Conservation (phyloP, 148 eudicot genomes). For the Chenopodium album region DNA sequence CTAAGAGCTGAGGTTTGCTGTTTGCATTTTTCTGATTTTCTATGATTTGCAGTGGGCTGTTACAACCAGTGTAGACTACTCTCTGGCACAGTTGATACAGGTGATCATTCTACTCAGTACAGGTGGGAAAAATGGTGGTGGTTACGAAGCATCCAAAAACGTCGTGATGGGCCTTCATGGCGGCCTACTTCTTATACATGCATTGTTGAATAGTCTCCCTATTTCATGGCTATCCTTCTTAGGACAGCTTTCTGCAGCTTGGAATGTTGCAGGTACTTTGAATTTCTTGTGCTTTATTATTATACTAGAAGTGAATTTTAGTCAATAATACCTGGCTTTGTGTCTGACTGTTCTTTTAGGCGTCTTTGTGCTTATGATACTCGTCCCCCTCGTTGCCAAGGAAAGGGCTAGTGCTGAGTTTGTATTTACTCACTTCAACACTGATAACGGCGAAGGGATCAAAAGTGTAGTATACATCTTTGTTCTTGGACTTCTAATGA, state of each 20-base stretch:
- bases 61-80: conserved; percentile 85
- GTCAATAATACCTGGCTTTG: background rate
- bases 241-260: conserved; percentile 89
- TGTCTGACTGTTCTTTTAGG: conserved; percentile 39
- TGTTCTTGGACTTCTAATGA: conserved; percentile 88
- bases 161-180: conserved; percentile 74
- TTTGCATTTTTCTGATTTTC: conserved; percentile 9
- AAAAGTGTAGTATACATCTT: conserved; percentile 68
- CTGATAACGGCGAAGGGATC: conserved; percentile 70
- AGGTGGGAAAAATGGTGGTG: conserved; percentile 96
- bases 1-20: too few species aligned
- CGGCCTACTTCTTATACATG: conserved; percentile 71
- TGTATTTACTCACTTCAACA: conserved; percentile 92
- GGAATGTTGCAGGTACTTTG: conserved; percentile 75
- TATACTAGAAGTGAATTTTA: background rate
- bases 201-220: conserved; percentile 81
- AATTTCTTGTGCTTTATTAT: background rate
- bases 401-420: conserved; percentile 75
- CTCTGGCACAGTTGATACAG: conserved; percentile 80
- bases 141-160: conserved; percentile 81
- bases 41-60: conserved; percentile 88
- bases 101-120: conserved; percentile 90
- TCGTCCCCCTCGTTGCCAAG: conserved; percentile 71
- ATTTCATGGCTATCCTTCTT: conserved; percentile 79
- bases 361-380: conserved; percentile 91